Conservation (phyloP, 73 alveolate genomes). For the Paramecium biaurelia region DNA sequence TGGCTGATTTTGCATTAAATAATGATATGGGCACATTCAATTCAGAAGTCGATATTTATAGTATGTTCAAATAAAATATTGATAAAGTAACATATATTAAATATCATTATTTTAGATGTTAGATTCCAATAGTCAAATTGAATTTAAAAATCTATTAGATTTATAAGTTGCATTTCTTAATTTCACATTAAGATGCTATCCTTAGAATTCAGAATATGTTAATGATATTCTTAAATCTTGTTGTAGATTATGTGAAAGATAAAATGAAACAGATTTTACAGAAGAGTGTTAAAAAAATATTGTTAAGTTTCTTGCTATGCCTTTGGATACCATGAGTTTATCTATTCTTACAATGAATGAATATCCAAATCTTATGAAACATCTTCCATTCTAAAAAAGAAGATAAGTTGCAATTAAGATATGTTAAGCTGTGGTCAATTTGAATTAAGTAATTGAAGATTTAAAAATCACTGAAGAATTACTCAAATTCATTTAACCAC, state of each 20-base stretch:
- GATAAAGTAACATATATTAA: constrained; percentile 72
- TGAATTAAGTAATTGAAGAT: constrained; percentile 64
- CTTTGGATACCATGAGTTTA: constrained; percentile 82
- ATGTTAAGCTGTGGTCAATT: constrained; percentile 75
- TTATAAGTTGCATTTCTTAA: constrained; percentile 89
- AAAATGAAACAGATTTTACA: constrained; percentile 69
- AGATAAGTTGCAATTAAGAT: constrained; percentile 85
- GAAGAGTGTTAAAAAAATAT: constrained; percentile 83
- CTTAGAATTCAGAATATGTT: constrained; percentile 77
- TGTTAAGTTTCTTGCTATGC: constrained; percentile 84
- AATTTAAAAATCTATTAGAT: constrained; percentile 83
- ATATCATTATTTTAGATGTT: constrained; percentile 20
- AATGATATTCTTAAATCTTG: constrained; percentile 81
- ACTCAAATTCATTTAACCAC: constrained; percentile 83
- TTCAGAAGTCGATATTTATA: constrained; percentile 81
- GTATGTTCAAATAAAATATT: constrained; percentile 84
- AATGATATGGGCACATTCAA: constrained; percentile 49
- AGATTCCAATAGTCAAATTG: constrained; percentile 67
- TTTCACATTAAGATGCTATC: constrained; percentile 90
- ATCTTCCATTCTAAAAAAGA: constrained; percentile 76
- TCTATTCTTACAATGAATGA: constrained; percentile 84
- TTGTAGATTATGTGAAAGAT: constrained; percentile 68
- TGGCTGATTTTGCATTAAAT: constrained; percentile 86
- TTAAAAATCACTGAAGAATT: constrained; percentile 76
- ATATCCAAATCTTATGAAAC: constrained; percentile 83